Evolutionary conservation across 1,139 yeast species (phyloP), one percentile per base, ranked within the genome.

Genomic region (Williopsis jadinii): DNA sequence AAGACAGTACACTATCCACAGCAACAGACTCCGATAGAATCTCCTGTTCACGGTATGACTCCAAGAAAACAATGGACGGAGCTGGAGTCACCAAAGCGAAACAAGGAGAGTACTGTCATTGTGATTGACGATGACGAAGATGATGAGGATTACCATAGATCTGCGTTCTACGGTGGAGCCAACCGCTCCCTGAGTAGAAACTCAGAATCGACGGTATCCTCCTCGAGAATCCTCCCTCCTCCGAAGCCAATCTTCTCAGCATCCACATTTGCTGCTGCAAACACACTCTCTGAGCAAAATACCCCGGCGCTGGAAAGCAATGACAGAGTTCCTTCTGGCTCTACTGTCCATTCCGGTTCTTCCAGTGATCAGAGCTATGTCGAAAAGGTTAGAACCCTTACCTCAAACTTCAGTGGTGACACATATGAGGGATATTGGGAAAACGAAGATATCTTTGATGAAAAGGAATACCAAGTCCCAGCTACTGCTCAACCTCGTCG

Each of bases 231-330:
- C 36, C 59, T 79, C 36, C 80, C 77, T 31, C 79, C 80, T 2
- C 84, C 84, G 9, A 75, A 75, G 47, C 85, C 85, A 14, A 75
- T 80, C 14, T 79, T 79, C 50, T 72, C 82, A 2, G 79, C 80
- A 1, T 72, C 74, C 39, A 75, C 83, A 0, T 78, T 71, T 58
- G 81, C 80, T 2, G 80, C 75, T 41, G 82, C 83, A 1, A 77
- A 76, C 42, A 31, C 29, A 9, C 13, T 12, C 26, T 28, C 32
- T 4, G 30, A 40, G 9, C 49, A 48, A 8, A 32, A 32, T n/a
- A 37, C 43, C 9, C 50, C 54, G 34, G 36, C 4, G 11, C 36
- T 42, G 14, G 35, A 47, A 8, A 42, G 40, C 14, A 45, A 45
- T 8, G 52, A 41, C n/a, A 46, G 53, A 36, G 38, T 49, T n/a